These are phyloP conservation scores for Phytomonas francai DNA, from an alignment of 208 protist genomes.

Conservation along the genomic window DNA sequence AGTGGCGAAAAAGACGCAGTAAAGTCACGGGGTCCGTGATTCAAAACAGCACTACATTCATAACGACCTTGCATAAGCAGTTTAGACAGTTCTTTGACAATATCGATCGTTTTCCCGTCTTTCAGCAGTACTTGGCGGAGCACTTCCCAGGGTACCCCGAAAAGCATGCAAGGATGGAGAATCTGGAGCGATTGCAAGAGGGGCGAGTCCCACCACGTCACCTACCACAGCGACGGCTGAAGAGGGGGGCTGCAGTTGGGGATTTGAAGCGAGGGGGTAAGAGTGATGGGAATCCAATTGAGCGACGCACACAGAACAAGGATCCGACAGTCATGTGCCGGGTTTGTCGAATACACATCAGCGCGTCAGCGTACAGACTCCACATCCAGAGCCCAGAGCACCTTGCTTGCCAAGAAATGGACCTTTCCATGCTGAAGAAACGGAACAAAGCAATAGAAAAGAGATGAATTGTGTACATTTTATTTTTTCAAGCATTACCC, in stretches of 20 bases:
- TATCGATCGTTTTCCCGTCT: slow-evolving; percentile 15
- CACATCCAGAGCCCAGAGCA: slow-evolving; percentile 39
- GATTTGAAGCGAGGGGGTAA: not conserved
- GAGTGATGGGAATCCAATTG: slow-evolving; percentile 4
- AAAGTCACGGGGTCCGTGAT: slow-evolving; percentile 22
- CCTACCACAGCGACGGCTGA: slow-evolving; percentile 12
- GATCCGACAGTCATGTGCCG: slow-evolving; percentile 57
- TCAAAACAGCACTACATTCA: slow-evolving; percentile 42
- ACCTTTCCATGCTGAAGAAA: not conserved
- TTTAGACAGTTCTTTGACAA: slow-evolving; percentile 50
- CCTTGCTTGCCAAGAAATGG: slow-evolving; percentile 3
- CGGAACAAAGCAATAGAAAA: not conserved
- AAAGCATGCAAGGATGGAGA: slow-evolving; percentile 76
- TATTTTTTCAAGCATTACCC: not conserved
- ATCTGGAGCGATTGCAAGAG: slow-evolving; percentile 31
- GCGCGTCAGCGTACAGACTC: slow-evolving; percentile 27
- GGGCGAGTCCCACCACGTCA: slow-evolving; percentile 52
- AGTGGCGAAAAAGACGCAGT: slow-evolving; percentile 58
- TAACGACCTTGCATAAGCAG: slow-evolving; percentile 46
- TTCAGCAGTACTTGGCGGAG: slow-evolving; percentile 36
- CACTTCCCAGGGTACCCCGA: slow-evolving; percentile 67
- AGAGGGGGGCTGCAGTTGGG: slow-evolving; percentile 1
- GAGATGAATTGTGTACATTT: not conserved
- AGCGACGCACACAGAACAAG: slow-evolving; percentile 18
- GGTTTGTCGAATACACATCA: slow-evolving; percentile 49